Conservation (phyloP, 148 eudicot species). For the Rhododendron griersonianum region DNA sequence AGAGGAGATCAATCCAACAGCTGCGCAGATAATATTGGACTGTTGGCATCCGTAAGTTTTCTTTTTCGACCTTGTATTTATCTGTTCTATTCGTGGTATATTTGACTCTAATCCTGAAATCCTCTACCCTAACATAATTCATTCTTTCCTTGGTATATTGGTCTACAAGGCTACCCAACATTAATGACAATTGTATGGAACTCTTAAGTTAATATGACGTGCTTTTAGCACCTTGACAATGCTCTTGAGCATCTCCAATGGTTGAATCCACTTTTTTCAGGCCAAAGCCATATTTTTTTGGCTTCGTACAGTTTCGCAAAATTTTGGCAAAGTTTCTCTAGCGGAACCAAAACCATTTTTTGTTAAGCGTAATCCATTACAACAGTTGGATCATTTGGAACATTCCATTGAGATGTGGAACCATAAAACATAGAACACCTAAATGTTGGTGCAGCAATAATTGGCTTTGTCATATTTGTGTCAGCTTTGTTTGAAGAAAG, state of each 20-base stretch:
- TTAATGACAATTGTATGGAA: not conserved
- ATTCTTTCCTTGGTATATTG: not conserved
- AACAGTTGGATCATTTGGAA: not conserved
- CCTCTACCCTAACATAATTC: not conserved
- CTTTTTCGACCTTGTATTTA: not conserved
- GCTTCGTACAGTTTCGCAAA: not conserved
- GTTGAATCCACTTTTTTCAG: not conserved
- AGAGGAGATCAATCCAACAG: constrained; percentile 60
- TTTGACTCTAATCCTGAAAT: not conserved
- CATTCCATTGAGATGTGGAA: not conserved
- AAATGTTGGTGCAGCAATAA: not conserved
- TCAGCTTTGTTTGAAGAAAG: not conserved
- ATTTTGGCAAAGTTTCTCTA: not conserved
- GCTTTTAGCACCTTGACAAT: not conserved
- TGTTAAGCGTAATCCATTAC: not conserved
- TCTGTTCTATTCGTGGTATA: not conserved
- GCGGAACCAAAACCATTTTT: not conserved
- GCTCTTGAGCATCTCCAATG: not conserved
- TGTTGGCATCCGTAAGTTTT: constrained; percentile 83
- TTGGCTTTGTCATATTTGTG: not conserved
- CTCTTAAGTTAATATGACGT: not conserved
- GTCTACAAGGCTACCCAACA: not conserved
- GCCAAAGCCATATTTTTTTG: not conserved
- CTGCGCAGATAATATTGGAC: constrained; percentile 70
- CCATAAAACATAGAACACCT: not conserved